Evolutionary conservation across 1,284 basidiomycete genomes (phyloP), one percentile per base, ranked within the genome.

Genomic region (Rhodotorula mucilaginosa): DNA sequence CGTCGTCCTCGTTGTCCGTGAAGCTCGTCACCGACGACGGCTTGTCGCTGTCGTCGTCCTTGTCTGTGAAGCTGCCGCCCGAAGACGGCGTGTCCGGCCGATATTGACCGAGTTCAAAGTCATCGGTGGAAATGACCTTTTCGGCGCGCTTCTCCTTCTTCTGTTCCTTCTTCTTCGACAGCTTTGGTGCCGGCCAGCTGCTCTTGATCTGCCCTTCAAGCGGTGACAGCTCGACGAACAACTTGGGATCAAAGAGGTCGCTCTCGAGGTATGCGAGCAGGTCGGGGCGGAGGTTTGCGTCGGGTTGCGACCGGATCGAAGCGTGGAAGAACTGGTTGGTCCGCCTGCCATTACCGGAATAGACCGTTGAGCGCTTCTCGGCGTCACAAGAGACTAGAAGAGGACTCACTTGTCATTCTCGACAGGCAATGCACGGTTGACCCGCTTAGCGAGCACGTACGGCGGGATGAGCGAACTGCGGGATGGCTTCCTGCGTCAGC

Each of bases 261-360:
- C 31, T 8, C n/a, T n/a, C 18, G 15, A 49, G 29, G 29, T 31
- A 47, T 4, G 60, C 46, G 18, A 5, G 58, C 34, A 68, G 57
- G 44, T 51, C 58, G 21, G 18, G 34, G 34, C 70, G 66, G 46
- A 71, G 56, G 18, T 71, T 62, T 7, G 58, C 21, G 7, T 12
- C 23, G 0, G 66, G 63, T 26, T 65, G 70, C 4, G 34, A 31
- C 10, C 51, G 39, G 52, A 71, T 46, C 0, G 66, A 71, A 16
- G 39, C 15, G 59, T 71, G 70, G 21, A 62, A 46, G 56, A 6
- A 34, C 15, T 71, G 48, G 47, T 54, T 54, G 4, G 70, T 68
- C 8, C 7, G 7, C 12, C 69, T 71, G 67, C 44, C 13, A 16
- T 21, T 1, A 51, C n/a, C 5, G 1, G 34, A n/a, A 7, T 23